Evolutionary conservation across 164 flowering plant genomes (phyloP).

Genomic region (Vitis labrusca): DNA sequence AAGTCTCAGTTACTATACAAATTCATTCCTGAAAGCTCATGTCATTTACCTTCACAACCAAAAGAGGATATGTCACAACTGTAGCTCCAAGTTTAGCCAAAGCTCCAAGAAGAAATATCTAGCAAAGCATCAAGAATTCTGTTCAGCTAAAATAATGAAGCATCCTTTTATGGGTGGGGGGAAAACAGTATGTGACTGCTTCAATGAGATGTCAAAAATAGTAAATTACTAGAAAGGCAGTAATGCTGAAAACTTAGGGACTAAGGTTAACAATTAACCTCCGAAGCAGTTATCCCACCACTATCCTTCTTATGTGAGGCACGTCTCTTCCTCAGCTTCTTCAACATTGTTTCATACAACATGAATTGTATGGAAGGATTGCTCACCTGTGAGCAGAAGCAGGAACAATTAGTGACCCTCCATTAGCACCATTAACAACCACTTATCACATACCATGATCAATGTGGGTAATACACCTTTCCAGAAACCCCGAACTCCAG

Average conservation of each 20-base stretch:
- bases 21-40: not conserved
- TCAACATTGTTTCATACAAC: conserved; percentile 92
- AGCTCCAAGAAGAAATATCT: conserved; percentile 96
- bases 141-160: not conserved
- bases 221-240: not conserved
- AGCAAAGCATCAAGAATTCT: conserved; percentile 8
- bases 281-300: conserved; percentile 68
- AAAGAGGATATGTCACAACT: conserved; percentile 90
- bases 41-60: conserved; percentile 81
- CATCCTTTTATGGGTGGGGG: not conserved
- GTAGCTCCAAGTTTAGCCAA: conserved; percentile 98
- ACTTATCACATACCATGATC: conserved; percentile 69
- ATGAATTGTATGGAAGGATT: conserved; percentile 96
- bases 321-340: conserved; percentile 73
- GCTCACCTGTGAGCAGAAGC: conserved; percentile 66
- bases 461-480: conserved; percentile 92
- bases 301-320: conserved; percentile 38
- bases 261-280: conserved; percentile 41
- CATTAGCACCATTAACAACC: conserved; percentile 10
- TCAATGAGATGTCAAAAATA: not conserved
- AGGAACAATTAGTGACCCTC: conserved; percentile 17
- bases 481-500: conserved; percentile 89
- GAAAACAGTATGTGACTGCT: not conserved
- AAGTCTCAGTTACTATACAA: not conserved
- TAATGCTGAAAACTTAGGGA: not conserved